Evolutionary conservation across 2,329 filamentous ascomycete genomes (phyloP).

Genomic region (Tolypocladium amazonense): DNA sequence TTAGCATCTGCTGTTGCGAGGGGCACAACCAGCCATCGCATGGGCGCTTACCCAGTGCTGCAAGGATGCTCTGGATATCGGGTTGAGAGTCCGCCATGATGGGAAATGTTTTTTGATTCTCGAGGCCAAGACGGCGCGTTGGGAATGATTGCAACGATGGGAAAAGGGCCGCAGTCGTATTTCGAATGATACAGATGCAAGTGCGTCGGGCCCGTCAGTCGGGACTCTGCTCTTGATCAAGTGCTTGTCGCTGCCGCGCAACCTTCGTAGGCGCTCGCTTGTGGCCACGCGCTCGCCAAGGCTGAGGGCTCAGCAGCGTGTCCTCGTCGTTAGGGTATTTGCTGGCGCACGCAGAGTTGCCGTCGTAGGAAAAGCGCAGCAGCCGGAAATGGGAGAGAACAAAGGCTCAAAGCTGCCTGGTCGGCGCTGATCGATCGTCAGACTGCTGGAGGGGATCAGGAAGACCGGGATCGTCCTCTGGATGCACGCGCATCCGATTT

Average conservation of each 20-base stretch:
- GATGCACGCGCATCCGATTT: neutral
- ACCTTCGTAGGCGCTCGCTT: neutral
- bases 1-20: neutral
- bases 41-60: conserved; percentile 32
- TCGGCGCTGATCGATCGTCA: neutral
- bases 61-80: conserved; percentile 35
- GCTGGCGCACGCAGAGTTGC: neutral
- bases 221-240: neutral
- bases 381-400: neutral
- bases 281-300: neutral
- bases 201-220: neutral
- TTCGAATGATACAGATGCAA: neutral
- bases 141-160: neutral
- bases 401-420: neutral
- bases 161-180: neutral
- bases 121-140: neutral
- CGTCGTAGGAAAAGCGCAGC: neutral
- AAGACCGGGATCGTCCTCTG: neutral
- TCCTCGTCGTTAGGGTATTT: neutral
- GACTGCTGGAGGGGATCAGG: neutral
- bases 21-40: too few relatives aligned
- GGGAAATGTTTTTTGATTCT: neutral
- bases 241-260: neutral
- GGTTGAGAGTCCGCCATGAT: conserved; percentile 27
- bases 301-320: neutral